Conservation (phyloP, 2,329 filamentous ascomycete genomes). For the Penicillium sp. region DNA sequence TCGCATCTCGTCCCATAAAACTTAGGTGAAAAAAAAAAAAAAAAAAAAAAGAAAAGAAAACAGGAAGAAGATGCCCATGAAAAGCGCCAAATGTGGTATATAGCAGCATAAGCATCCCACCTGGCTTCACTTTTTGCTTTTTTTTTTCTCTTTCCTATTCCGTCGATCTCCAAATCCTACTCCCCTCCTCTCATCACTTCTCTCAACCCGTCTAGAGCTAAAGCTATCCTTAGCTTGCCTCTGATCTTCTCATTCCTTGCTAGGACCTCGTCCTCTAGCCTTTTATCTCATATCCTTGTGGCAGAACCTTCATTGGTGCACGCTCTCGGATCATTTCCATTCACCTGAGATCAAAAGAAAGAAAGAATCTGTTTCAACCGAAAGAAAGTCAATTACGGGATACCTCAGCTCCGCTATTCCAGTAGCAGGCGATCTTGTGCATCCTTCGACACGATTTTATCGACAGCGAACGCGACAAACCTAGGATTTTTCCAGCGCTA, state of each 20-base stretch:
- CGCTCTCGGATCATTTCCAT: background rate
- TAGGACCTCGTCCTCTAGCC: background rate
- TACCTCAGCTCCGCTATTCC: conserved; percentile 12
- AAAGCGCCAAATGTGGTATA: conserved; percentile 13
- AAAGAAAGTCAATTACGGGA: conserved; percentile 1
- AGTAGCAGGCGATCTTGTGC: conserved; percentile 14
- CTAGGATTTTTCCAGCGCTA: background rate
- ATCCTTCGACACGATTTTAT: background rate
- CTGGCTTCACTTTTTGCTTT: conserved; percentile 1
- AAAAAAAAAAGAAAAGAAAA: conserved; percentile 4
- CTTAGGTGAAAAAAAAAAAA: conserved; percentile 1
- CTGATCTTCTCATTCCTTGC: background rate
- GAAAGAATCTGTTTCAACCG: conserved; percentile 14
- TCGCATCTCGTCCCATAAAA: background rate
- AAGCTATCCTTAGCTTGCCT: conserved; percentile 15
- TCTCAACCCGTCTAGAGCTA: conserved; percentile 5
- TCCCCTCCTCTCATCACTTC: background rate
- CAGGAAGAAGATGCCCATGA: background rate
- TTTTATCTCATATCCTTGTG: background rate
- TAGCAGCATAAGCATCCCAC: conserved; percentile 12
- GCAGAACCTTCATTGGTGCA: background rate
- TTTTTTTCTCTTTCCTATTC: conserved; percentile 7
- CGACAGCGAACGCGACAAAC: conserved; percentile 5
- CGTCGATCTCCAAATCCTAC: background rate
- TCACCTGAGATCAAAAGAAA: conserved; percentile 1